Conservation (phyloP, 2,329 filamentous ascomycete genomes). For the Cordyceps fumosorosea region DNA sequence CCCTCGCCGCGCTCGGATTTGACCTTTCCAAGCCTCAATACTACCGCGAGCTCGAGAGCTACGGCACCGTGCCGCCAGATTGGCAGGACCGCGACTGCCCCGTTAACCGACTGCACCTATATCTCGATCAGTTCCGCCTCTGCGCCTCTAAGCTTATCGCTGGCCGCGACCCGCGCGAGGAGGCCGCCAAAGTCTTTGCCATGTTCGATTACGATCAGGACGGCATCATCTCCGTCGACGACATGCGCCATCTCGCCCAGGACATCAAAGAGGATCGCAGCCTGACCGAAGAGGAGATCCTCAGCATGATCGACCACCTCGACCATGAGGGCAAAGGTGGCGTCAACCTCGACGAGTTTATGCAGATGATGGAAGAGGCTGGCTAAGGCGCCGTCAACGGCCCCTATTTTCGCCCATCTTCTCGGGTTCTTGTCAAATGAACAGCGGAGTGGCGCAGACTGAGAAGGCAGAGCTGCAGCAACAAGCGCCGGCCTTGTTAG, state of each 20-base stretch:
- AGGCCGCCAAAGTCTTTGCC: conserved; percentile 84
- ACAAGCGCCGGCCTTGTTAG: neutral
- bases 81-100: conserved; percentile 40
- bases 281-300: conserved; percentile 84
- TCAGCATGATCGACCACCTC: conserved; percentile 97
- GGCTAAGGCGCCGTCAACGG: conserved; percentile 19
- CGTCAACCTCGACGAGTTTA: conserved; percentile 63
- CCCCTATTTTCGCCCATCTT: neutral
- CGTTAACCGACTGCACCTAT: conserved; percentile 42
- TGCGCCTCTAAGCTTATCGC: conserved; percentile 77
- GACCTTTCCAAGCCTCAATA: conserved; percentile 83
- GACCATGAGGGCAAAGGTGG: conserved; percentile 89
- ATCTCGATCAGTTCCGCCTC: conserved; percentile 51
- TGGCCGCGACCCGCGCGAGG: conserved; percentile 78
- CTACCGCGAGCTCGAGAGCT: conserved; percentile 69
- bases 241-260: conserved; percentile 78
- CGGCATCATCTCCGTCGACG: conserved; percentile 81
- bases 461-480: neutral
- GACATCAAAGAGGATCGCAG: conserved; percentile 77
- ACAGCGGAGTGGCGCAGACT: neutral
- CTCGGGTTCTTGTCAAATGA: neutral
- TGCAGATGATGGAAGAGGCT: conserved; percentile 51
- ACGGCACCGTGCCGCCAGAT: conserved; percentile 65
- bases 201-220: conserved; percentile 92
- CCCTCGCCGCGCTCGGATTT: conserved; percentile 91